Evolutionary conservation across 352 stramenopile genomes (phyloP).

Genomic region (Phytophthora fragariae): DNA sequence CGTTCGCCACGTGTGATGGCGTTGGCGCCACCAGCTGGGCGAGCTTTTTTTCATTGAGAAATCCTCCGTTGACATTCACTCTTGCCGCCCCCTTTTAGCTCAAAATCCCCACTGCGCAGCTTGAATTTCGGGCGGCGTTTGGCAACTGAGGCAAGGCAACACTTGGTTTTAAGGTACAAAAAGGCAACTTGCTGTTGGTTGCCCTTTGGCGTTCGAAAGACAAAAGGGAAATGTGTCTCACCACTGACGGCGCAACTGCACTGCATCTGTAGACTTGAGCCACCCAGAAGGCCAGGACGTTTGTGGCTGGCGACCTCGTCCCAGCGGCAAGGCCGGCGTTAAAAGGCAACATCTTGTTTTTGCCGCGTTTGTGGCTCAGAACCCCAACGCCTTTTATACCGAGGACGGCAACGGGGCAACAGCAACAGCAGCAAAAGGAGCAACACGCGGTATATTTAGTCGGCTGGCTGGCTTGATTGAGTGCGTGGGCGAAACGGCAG

Average conservation of each 20-base stretch:
- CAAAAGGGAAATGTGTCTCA: conserved; percentile 24
- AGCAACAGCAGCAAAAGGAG: too few species aligned
- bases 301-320: conserved; percentile 7
- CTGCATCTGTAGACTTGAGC: conserved; percentile 11
- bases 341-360: conserved; percentile 22
- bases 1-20: conserved; percentile 5
- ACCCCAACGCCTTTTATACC: conserved; percentile 8
- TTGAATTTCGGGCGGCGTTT: not conserved
- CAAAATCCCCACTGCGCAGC: conserved; percentile 8
- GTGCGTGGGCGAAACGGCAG: conserved; percentile 35
- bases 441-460: conserved; percentile 37
- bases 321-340: conserved; percentile 2
- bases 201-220: not conserved
- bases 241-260: conserved; percentile 20
- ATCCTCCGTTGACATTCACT: conserved; percentile 41
- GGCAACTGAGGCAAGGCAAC: conserved; percentile 5
- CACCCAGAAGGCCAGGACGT: conserved; percentile 21
- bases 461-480: conserved; percentile 16
- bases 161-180: not conserved
- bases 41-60: conserved; percentile 30
- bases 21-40: conserved; percentile 21
- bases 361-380: conserved; percentile 26
- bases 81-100: conserved; percentile 18
- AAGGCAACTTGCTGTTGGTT: conserved; percentile 18
- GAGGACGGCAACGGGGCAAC: conserved; percentile 16